Conservation (phyloP, 1,139 yeast species). For the Candida sanyaensis region DNA sequence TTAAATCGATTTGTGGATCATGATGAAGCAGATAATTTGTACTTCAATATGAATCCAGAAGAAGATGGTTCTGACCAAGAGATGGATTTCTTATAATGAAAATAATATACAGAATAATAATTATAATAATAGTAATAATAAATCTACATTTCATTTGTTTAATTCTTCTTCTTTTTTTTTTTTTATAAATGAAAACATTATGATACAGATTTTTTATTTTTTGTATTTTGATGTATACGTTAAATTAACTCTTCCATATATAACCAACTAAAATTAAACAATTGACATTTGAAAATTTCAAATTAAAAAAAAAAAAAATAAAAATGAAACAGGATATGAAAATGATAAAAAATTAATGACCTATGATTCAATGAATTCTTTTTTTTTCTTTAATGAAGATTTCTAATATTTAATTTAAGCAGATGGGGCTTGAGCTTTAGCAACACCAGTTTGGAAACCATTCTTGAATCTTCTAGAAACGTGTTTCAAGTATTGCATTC, state of each 20-base stretch:
- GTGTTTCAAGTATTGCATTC: conserved; percentile 97
- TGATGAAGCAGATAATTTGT: conserved; percentile 79
- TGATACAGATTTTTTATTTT: conserved; percentile 14
- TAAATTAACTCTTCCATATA: conserved; percentile 7
- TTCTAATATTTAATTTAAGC: conserved; percentile 27
- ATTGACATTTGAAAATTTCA: conserved; percentile 3
- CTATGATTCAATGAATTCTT: neutral
- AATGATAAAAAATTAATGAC: conserved; percentile 3
- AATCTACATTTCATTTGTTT: no score
- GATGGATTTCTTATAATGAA: conserved; percentile 20
- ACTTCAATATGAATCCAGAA: conserved; percentile 59
- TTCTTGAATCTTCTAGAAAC: conserved; percentile 98
- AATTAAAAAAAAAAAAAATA: neutral
- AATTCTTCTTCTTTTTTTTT: no score
- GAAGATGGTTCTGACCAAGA: conserved; percentile 21
- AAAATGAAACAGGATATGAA: neutral
- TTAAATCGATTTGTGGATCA: conserved; percentile 69
- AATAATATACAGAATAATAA: neutral
- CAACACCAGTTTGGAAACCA: conserved; percentile 94
- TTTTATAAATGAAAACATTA: conserved; percentile 8
- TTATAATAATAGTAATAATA: neutral
- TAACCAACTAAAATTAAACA: conserved; percentile 5
- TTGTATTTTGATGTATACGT: conserved; percentile 15
- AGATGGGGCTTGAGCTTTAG: conserved; percentile 55
- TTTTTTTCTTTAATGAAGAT: neutral